Evolutionary conservation across 805 yeast genomes (phyloP).

Genomic region (Myxozyma sirexii): DNA sequence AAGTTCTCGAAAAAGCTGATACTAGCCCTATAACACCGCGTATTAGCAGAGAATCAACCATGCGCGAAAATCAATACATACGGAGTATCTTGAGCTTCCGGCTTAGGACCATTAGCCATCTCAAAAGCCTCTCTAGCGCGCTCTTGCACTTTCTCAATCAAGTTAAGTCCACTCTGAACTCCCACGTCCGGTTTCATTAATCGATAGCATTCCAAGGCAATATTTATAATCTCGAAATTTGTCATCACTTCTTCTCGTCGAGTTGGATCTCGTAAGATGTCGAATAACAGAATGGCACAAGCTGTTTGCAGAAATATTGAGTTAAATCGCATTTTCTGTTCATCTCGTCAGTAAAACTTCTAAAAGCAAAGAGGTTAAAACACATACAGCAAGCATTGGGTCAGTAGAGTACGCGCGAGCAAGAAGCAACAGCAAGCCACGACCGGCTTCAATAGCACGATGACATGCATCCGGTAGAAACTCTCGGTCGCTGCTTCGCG

Average conservation of each 20-base stretch:
- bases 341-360: not conserved
- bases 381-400: slow-evolving; percentile 26
- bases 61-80: not conserved
- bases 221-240: slow-evolving; percentile 31
- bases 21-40: not conserved
- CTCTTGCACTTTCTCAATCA: slow-evolving; percentile 30
- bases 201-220: slow-evolving; percentile 31
- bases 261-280: slow-evolving; percentile 28
- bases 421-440: slow-evolving; percentile 20
- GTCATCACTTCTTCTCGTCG: slow-evolving; percentile 25
- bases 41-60: too few species aligned
- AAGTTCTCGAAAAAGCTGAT: not conserved
- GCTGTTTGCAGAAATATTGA: slow-evolving; percentile 31
- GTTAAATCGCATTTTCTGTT: slow-evolving; percentile 30
- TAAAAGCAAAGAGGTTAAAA: not conserved
- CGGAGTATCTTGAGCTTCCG: not conserved
- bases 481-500: slow-evolving; percentile 6
- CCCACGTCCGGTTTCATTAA: slow-evolving; percentile 25
- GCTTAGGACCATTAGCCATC: slow-evolving; percentile 10
- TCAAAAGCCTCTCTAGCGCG: slow-evolving; percentile 29
- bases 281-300: slow-evolving; percentile 30
- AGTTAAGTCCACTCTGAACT: slow-evolving; percentile 20
- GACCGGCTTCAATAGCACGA: slow-evolving; percentile 33
- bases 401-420: slow-evolving; percentile 32
- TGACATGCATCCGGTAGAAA: slow-evolving; percentile 33